Evolutionary conservation across 2,329 filamentous ascomycete species (phyloP).

Genomic region (Penicillium corylophilum): DNA sequence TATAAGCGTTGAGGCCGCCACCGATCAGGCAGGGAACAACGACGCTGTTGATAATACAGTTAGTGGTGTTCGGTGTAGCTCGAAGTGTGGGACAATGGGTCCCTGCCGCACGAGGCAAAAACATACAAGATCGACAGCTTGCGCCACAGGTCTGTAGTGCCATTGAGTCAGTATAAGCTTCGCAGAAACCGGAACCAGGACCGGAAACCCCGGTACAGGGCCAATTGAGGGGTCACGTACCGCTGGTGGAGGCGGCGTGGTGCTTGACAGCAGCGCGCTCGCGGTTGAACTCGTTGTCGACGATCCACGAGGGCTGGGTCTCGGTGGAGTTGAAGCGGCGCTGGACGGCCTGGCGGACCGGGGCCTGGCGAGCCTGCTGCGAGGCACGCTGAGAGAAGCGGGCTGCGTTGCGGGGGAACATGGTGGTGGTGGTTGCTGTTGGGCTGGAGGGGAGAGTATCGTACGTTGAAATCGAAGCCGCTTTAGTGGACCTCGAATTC

Average conservation of each 20-base stretch:
- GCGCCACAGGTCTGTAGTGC: constrained; percentile 76
- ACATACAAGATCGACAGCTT: constrained; percentile 95
- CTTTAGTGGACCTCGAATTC: constrained; percentile 21
- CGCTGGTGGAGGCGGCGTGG: constrained; percentile 79
- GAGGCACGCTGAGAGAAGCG: constrained; percentile 64
- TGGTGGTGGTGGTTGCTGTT: constrained; percentile 42
- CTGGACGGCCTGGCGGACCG: constrained; percentile 52
- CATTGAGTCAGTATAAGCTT: constrained; percentile 26
- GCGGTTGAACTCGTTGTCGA: constrained; percentile 89
- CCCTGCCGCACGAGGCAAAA: constrained; percentile 10
- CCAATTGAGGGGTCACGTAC: constrained; percentile 55
- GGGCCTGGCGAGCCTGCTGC: constrained; percentile 51
- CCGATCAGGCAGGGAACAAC: constrained; percentile 71
- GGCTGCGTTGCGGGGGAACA: constrained; percentile 64
- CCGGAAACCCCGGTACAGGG: background rate
- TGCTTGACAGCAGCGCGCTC: constrained; percentile 89
- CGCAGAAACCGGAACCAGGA: background rate
- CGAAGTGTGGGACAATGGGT: background rate
- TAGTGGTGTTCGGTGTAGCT: background rate
- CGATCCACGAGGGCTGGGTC: constrained; percentile 57
- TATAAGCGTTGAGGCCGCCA: constrained; percentile 77
- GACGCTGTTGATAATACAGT: constrained; percentile 54
- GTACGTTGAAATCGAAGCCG: constrained; percentile 26
- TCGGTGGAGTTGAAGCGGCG: constrained; percentile 69
- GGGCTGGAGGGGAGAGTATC: constrained; percentile 21